These are phyloP conservation scores for Hyaloscypha hepaticicola DNA, from an alignment of 495 filamentous ascomycete genomes.

Conservation along the genomic window DNA sequence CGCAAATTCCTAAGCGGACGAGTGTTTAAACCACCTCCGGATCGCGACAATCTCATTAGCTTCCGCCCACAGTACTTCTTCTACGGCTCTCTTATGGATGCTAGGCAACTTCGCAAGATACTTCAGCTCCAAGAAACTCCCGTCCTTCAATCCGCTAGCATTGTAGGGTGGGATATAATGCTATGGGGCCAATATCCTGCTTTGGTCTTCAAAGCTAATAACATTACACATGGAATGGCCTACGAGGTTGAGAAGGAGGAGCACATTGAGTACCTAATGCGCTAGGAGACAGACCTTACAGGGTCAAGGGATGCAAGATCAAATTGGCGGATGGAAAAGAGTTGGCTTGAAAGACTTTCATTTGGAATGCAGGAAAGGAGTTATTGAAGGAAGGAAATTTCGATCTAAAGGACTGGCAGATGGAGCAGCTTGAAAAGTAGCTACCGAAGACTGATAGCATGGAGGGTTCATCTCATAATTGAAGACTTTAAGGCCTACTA, in stretches of 20 bases:
- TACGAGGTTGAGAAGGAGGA: conserved; percentile 13
- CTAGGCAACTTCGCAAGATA: no score
- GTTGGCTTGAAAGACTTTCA: conserved; percentile 15
- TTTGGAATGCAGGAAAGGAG: conserved; percentile 15
- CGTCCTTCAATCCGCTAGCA: no score
- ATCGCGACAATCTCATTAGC: conserved; percentile 17
- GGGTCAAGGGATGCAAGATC: conserved; percentile 18
- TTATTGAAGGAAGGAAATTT: conserved; percentile 21
- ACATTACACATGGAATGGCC: conserved; percentile 18
- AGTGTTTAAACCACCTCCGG: conserved; percentile 14
- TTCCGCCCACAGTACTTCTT: conserved; percentile 23
- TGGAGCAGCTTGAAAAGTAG: conserved; percentile 23
- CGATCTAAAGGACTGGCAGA: conserved; percentile 22
- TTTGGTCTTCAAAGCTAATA: no score
- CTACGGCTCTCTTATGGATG: no score
- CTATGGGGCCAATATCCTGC: no score
- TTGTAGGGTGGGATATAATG: no score
- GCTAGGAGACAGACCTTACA: conserved; percentile 13
- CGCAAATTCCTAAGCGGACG: conserved; percentile 15
- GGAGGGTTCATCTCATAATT: conserved; percentile 15
- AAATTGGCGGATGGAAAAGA: conserved; percentile 16
- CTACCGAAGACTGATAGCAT: conserved; percentile 8
- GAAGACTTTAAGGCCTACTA: conserved; percentile 15
- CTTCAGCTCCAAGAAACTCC: no score
- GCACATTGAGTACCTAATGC: conserved; percentile 11